A percentile compares a stretch with the other conserved stretches of the same genome.
Conservation (phyloP, 192 early-diverging fungal species). For the Linnemannia schmuckeri region DNA sequence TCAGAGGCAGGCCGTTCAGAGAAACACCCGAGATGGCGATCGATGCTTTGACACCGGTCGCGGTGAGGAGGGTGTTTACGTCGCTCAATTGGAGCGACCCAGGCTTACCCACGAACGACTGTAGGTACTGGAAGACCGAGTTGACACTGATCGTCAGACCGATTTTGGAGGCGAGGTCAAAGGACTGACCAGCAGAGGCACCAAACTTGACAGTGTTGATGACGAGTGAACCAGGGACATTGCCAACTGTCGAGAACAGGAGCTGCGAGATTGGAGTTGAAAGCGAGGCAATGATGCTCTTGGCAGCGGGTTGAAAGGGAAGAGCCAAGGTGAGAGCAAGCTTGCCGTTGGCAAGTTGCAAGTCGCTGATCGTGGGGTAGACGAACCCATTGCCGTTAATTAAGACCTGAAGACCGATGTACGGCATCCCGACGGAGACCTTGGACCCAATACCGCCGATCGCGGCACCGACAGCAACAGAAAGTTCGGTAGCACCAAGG, state of each 20-base stretch:
- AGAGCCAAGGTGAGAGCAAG: constrained; percentile 27
- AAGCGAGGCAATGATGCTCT: constrained; percentile 35
- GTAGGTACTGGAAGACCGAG: constrained; percentile 33
- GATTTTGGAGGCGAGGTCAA: constrained; percentile 45
- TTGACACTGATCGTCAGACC: constrained; percentile 29
- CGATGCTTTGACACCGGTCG: constrained; percentile 30
- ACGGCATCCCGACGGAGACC: constrained; percentile 45
- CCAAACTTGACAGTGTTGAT: constrained; percentile 40
- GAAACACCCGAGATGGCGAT: constrained; percentile 22
- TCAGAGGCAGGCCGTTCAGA: constrained; percentile 26
- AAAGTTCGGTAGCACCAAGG: constrained; percentile 35
- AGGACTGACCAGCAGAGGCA: constrained; percentile 36
- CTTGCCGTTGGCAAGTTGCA: constrained; percentile 46
- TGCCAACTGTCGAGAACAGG: constrained; percentile 31
- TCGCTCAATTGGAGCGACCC: constrained; percentile 23
- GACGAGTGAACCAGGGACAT: constrained; percentile 35
- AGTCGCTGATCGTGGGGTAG: constrained; percentile 34
- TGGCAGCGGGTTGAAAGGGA: constrained; percentile 42
- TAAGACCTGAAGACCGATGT: constrained; percentile 33
- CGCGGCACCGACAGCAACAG: constrained; percentile 25
- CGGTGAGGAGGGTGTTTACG: constrained; percentile 33
- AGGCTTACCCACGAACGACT: constrained; percentile 22
- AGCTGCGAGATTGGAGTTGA: constrained; percentile 38
- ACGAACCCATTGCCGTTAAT: constrained; percentile 28
- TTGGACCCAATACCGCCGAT: constrained; percentile 46